Percentiles rank a stretch among this genome's conserved stretches.
These are phyloP conservation scores for Colletotrichum endophyticum DNA, from an alignment of 2,329 filamentous ascomycete species.

Conservation along the genomic window DNA sequence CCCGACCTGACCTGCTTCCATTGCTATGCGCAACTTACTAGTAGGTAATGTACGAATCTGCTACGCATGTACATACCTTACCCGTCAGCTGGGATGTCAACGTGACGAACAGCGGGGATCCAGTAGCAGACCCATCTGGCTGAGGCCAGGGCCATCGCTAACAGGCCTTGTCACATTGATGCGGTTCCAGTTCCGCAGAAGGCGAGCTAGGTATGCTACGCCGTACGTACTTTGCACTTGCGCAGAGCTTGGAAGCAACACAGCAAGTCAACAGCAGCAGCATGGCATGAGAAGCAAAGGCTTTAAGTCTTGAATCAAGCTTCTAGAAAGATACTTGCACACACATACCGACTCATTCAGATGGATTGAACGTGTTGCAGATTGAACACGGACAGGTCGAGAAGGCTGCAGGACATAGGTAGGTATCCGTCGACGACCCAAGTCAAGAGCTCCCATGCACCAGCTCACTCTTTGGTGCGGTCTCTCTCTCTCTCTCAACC, in stretches of 20 bases:
- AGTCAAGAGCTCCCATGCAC: not conserved
- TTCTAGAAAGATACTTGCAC: not conserved
- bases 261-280: not conserved
- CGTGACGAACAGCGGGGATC: constrained; percentile 15
- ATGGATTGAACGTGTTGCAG: not conserved
- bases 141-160: not conserved
- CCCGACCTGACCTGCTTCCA: not conserved
- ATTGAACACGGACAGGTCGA: not conserved
- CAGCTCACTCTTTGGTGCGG: not conserved
- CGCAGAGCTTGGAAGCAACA: not conserved
- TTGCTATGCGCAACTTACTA: not conserved
- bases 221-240: not conserved
- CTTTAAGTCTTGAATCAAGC: not conserved
- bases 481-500: not conserved
- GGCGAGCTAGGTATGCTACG: not conserved
- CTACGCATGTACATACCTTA: not conserved
- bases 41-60: not conserved
- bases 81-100: constrained; percentile 15
- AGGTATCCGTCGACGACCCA: not conserved
- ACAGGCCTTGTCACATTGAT: not conserved
- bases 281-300: not conserved
- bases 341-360: not conserved
- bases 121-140: not conserved
- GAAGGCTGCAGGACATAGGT: not conserved
- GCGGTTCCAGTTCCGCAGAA: constrained; percentile 5